Evolutionary conservation across 441 rosid species (phyloP).

Genomic region (Syzygium malaccense): DNA sequence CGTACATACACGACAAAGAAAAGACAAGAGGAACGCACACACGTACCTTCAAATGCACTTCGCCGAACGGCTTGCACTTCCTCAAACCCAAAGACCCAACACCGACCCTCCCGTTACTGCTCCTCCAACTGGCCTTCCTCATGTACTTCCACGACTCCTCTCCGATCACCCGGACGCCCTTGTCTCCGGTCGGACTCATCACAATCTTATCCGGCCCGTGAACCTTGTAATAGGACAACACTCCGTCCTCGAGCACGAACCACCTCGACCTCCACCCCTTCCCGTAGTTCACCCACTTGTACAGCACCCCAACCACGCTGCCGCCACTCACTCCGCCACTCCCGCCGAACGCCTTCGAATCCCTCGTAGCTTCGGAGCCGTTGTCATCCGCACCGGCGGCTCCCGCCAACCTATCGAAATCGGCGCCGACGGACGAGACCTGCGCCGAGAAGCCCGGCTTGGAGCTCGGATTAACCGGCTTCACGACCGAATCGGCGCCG

Average conservation of each 20-base stretch:
- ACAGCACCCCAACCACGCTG: conserved; percentile 67
- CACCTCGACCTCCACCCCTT: conserved; percentile 91
- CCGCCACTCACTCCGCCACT: conserved; percentile 35
- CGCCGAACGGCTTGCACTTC: conserved; percentile 82
- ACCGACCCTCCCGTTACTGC: conserved; percentile 18
- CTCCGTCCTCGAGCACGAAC: conserved; percentile 86
- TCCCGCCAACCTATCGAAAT: conserved; percentile 28
- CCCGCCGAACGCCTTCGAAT: conserved; percentile 30
- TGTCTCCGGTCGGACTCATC: conserved; percentile 56
- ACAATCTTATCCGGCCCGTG: conserved; percentile 87
- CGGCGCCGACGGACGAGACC: conserved; percentile 53
- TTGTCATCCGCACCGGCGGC: conserved; percentile 16
- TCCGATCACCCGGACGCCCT: conserved; percentile 62
- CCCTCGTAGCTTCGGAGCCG: conserved; percentile 20
- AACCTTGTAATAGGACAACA: conserved; percentile 77
- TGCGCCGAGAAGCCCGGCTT: conserved; percentile 57
- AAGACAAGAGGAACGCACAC: neutral
- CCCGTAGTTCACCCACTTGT: conserved; percentile 97
- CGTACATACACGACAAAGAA: neutral
- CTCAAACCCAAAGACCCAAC: conserved; percentile 1
- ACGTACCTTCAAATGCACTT: conserved; percentile 78
- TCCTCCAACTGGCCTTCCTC: conserved; percentile 58
- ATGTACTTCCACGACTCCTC: conserved; percentile 69
- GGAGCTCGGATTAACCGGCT: conserved; percentile 27
- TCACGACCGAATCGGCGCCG: conserved; percentile 25